Evolutionary conservation across 2,329 filamentous ascomycete genomes (phyloP).

Genomic region (Aspergillus amoenus): DNA sequence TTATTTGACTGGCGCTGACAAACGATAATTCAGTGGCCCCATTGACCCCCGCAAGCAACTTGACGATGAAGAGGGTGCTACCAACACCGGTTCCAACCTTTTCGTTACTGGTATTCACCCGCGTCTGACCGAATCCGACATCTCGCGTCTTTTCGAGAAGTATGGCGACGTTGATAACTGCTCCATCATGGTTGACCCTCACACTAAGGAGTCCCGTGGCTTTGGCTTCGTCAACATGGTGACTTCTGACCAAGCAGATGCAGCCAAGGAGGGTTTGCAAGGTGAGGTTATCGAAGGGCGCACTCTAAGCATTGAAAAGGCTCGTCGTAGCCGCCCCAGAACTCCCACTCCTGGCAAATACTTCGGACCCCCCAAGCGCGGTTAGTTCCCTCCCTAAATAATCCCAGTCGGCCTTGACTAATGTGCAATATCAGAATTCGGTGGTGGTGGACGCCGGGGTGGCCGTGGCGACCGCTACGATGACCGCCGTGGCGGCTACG

Average conservation of each 20-base stretch:
- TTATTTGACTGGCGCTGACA: background rate
- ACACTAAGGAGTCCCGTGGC: conserved; percentile 96
- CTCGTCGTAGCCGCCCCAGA: conserved; percentile 87
- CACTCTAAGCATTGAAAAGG: conserved; percentile 98
- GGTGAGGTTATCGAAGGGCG: conserved; percentile 93
- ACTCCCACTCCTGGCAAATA: conserved; percentile 98
- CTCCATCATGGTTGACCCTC: conserved; percentile 98
- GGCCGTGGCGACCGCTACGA: conserved; percentile 51
- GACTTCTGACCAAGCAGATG: conserved; percentile 90
- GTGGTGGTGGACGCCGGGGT: conserved; percentile 53
- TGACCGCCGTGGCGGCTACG: conserved; percentile 53
- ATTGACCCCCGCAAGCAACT: conserved; percentile 46
- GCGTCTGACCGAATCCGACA: conserved; percentile 82
- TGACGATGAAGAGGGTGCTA: conserved; percentile 69
- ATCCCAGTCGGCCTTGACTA: background rate
- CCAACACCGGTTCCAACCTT: conserved; percentile 95
- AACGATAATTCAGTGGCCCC: conserved; percentile 35
- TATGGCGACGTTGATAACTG: conserved; percentile 99
- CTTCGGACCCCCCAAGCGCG: conserved; percentile 96
- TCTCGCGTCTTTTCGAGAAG: conserved; percentile 95
- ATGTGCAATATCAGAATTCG: conserved; percentile 29
- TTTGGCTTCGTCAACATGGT: conserved; percentile 99
- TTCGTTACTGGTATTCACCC: conserved; percentile 99
- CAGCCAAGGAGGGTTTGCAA: conserved; percentile 92
- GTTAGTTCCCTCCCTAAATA: conserved; percentile 54